Base-by-base conservation (phyloP, 768 basidiomycete genomes). In the Tulasnella sp. region DNA sequence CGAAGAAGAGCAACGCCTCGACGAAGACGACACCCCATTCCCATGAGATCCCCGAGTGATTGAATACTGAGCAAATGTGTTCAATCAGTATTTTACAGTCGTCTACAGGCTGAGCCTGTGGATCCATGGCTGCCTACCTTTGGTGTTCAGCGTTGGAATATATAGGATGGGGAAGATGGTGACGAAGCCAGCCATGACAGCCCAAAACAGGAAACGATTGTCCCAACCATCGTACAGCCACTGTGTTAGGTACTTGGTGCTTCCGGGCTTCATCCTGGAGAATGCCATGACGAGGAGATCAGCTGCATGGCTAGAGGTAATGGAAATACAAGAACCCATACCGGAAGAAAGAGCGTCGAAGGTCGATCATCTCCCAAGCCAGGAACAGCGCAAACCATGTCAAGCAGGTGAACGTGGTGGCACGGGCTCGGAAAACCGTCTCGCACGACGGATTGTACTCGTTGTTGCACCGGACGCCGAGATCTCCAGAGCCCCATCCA, bases 21-120 rank as follows among this genome's bases (percentile, higher is more conserved):
- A 82, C 81, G 77, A 84, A 83, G 26, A 85, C 81, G 75, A 84
- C 80, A 16, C 84, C 85, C 85, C 85, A 86, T 79, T 83, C 85
- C 86, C 84, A 85, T 13, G 80, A 81, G 57, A 85, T 81, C 1
- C 82, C 75, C 5, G 78, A 79, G 74, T 85, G 81, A 26, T 84
- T 81, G 83, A 86, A 85, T 29, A 84, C 84, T 72, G 81, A 78
- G 13, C 23, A 76, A 57, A 20, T 18, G n/a, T 15, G 35, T 46
- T 39, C 6, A 5, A 18, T 75, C 18, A 46, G 44, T 11, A 35
- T 55, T 39, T 23, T 18, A 6, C 15, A 75, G 0, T 4, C n/a
- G 69, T 32, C 1, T 23, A 26, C 5, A 10, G 32, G 57, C 11
- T 23, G 74, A 7, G 39, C 40, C 5, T 3, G 7, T 32, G 15